Percentiles rank a stretch among this genome's conserved stretches.
These are phyloP conservation scores for Poa pratensis DNA, from an alignment of 176 grass and related monocot genomes.

Conservation along the genomic window DNA sequence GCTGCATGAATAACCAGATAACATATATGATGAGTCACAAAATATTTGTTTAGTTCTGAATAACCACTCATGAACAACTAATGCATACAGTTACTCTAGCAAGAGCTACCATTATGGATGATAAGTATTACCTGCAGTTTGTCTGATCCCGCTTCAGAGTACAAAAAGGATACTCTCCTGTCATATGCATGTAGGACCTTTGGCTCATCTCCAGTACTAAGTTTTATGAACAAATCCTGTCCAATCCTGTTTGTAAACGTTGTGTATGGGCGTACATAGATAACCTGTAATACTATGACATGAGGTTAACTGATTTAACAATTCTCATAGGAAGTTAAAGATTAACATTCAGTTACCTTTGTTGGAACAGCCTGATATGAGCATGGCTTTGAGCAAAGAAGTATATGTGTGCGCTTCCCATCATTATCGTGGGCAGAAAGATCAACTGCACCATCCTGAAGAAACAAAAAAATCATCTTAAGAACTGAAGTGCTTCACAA, in stretches of 20 bases:
- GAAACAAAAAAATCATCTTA: conserved; percentile 24
- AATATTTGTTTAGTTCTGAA: conserved; percentile 26
- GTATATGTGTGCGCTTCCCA: conserved; percentile 72
- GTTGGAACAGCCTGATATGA: conserved; percentile 94
- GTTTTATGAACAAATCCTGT: conserved; percentile 80
- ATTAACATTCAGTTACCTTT: conserved; percentile 67
- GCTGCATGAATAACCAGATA: not conserved
- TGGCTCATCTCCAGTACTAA: conserved; percentile 65
- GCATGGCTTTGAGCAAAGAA: conserved; percentile 91
- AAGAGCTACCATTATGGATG: conserved; percentile 34
- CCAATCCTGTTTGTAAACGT: conserved; percentile 96
- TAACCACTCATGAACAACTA: conserved; percentile 21
- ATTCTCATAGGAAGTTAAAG: conserved; percentile 30
- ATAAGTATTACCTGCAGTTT: conserved; percentile 70
- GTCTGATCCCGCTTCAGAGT: conserved; percentile 66
- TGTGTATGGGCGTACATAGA: conserved; percentile 83
- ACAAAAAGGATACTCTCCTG: conserved; percentile 80
- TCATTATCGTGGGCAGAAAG: conserved; percentile 79
- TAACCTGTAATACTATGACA: conserved; percentile 65
- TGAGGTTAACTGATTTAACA: conserved; percentile 35
- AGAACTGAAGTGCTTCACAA: conserved; percentile 12
- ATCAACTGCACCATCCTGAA: conserved; percentile 86
- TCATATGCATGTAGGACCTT: conserved; percentile 74
- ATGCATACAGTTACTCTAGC: conserved; percentile 31
- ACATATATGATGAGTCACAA: conserved; percentile 27